A percentile compares a stretch with the other conserved stretches of the same genome.
phyloP scores from a whole-genome alignment of 768 basidiomycete genomes.

The Rhizopogon salebrosus region DNA sequence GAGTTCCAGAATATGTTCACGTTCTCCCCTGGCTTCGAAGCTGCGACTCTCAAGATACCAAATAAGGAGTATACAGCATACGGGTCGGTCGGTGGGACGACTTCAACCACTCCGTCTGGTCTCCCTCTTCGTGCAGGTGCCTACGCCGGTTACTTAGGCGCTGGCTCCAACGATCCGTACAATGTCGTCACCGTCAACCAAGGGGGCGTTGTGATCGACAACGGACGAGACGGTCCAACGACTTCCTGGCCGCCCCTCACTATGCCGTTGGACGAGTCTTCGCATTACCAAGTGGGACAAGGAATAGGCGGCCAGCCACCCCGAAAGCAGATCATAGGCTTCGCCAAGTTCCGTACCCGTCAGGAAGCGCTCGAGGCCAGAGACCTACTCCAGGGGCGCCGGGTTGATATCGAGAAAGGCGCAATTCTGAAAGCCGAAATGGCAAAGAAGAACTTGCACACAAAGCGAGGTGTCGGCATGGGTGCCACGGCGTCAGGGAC shows the following conservation, averaged over 20 bases:
- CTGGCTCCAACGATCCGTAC: conserved; percentile 73
- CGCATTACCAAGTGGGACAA: conserved; percentile 26
- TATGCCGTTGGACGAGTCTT: conserved; percentile 28
- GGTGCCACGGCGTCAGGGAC: conserved; percentile 30
- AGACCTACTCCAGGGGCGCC: conserved; percentile 82
- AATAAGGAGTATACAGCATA: conserved; percentile 86
- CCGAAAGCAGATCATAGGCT: conserved; percentile 96
- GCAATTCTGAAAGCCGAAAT: conserved; percentile 95
- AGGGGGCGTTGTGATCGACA: conserved; percentile 78
- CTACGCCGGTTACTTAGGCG: conserved; percentile 30
- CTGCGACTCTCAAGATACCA: conserved; percentile 95
- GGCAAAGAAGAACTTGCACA: conserved; percentile 99
- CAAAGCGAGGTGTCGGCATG: conserved; percentile 84
- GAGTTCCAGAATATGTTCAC: conserved; percentile 99
- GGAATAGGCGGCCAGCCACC: conserved; percentile 38
- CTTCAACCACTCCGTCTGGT: conserved; percentile 23
- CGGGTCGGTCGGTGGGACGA: conserved; percentile 36
- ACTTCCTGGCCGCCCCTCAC: conserved; percentile 57
- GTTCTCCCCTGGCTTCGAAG: conserved; percentile 93
- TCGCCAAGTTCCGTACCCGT: conserved; percentile 90
- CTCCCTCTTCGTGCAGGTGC: conserved; percentile 30
- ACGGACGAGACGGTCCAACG: conserved; percentile 65
- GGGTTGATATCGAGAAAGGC: conserved; percentile 91
- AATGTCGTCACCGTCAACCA: conserved; percentile 80
- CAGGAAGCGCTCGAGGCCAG: conserved; percentile 84